A percentile compares a stretch with the other conserved stretches of the same genome.
These are phyloP conservation scores for Amanita fuliginea DNA, from an alignment of 768 basidiomycete genomes.

Conservation along the genomic window DNA sequence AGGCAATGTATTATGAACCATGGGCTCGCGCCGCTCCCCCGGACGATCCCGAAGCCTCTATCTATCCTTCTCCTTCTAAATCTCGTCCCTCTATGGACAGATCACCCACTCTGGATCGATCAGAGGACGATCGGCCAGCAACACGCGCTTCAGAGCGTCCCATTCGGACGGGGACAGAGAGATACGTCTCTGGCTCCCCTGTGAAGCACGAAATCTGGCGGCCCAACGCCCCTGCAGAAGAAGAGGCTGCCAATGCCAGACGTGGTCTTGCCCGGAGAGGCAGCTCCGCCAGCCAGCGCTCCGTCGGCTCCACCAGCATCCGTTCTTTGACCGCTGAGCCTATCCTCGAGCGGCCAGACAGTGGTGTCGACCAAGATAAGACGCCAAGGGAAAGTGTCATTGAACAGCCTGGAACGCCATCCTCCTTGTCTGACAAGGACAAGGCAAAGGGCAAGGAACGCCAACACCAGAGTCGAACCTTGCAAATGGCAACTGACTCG, in stretches of 20 bases:
- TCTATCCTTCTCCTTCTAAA: not conserved
- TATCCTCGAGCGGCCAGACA: conserved; percentile 3
- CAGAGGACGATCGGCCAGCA: conserved; percentile 5
- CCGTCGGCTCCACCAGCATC: conserved; percentile 3
- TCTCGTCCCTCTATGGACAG: conserved; percentile 2
- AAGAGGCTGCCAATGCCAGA: not conserved
- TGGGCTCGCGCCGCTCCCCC: not conserved
- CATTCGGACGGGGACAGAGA: not conserved
- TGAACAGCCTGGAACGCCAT: too few relatives aligned
- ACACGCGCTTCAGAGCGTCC: conserved; percentile 2
- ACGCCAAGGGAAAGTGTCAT: too few relatives aligned
- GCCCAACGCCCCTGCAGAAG: not conserved
- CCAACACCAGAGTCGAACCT: conserved; percentile 1
- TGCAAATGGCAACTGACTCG: conserved; percentile 2
- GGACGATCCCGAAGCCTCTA: not conserved
- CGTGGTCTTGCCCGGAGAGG: conserved; percentile 3
- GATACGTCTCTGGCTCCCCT: not conserved
- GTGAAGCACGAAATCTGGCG: conserved; percentile 6
- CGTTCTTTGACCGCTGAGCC: conserved; percentile 5
- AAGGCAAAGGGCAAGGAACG: conserved; percentile 3
- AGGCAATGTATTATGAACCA: not conserved
- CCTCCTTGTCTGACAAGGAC: not conserved
- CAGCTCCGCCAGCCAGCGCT: conserved; percentile 5
- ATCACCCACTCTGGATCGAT: conserved; percentile 4
- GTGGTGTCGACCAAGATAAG: too few relatives aligned